Base-by-base conservation (phyloP, 169 alveolate species). In the Pseudocohnilembus persalinus region DNA sequence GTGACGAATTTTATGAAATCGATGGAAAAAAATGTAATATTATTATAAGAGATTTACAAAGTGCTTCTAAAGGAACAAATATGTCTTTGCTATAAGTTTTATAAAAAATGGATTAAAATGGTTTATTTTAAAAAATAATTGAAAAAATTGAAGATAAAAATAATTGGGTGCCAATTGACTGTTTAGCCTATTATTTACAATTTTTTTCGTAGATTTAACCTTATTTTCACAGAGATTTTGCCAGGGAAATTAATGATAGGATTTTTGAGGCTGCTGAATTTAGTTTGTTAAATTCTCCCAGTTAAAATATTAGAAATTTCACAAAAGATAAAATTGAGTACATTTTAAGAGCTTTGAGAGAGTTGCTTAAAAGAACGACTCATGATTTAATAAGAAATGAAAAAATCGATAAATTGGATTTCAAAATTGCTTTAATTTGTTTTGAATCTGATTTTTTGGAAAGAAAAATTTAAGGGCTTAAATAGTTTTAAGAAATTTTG, bases 401-500 rank as follows among this genome's bases (percentile, higher is more conserved):
- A 78, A 30, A 74, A 31, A 80, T 83, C 28, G 89, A 88, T n/a
- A 33, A 85, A 49, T 83, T 90, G 74, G 84, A 84, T 35, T 74
- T 90, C 30, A 88, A 89, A 65, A 73, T 89, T 0, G 92, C 94
- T 20, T 83, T 86, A 29, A 74, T 83, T 15, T 89, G 94, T 73
- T 87, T 94, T 34, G 87, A 88, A 72, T 82, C 94, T 31, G 88
- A 89, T 26, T 92, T 88, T 78, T 78, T 94, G 28, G 96, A 92
- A 75, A 88, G 95, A 78, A 89, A 91, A 80, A 87, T 94, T 24
- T 90, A 94, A 73, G 97, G 97, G 35, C 82, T 94, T n/a, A 89
- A 91, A 65, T 84, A 87, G 0, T 86, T 94, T 79, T 76, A 83
- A 73, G 90, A 88, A n/a, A 76, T 88, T 30, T 73, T 91, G 16